phyloP scores from a whole-genome alignment of 306 rosid genomes.

The Cicer pinnatifidum region DNA sequence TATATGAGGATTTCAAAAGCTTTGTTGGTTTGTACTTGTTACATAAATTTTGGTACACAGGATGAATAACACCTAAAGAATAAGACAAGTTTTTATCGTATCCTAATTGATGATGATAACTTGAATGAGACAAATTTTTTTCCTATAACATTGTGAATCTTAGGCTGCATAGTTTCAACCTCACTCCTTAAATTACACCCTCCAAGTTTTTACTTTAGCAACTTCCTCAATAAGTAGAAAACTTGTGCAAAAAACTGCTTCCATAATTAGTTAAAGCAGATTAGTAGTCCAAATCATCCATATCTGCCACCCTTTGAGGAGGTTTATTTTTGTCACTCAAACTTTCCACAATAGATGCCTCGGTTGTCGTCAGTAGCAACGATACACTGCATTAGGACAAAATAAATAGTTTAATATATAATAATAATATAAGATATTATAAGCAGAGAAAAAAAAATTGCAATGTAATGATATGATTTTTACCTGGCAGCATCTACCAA shows the following conservation, averaged over 20 bases:
- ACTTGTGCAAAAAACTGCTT: conserved; percentile 35
- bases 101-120: conserved; percentile 2
- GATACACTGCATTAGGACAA: conserved; percentile 61
- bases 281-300: conserved; percentile 68
- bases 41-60: conserved; percentile 7
- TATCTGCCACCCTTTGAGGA: conserved; percentile 71
- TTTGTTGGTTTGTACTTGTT: neutral
- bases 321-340: conserved; percentile 58
- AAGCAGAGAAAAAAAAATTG: neutral
- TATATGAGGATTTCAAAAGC: neutral
- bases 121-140: neutral
- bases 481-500: conserved; percentile 94
- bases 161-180: conserved; percentile 35
- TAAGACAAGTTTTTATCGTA: conserved; percentile 23
- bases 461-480: conserved; percentile 24
- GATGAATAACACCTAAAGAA: conserved; percentile 34
- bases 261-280: conserved; percentile 18
- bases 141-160: neutral
- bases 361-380: conserved; percentile 81
- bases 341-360: conserved; percentile 69
- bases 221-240: conserved; percentile 15
- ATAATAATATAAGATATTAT: neutral
- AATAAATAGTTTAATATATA: conserved; percentile 28
- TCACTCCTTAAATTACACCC: conserved; percentile 13
- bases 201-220: conserved; percentile 9